Conservation (phyloP, 768 basidiomycete genomes). For the Astraeus odoratus region DNA sequence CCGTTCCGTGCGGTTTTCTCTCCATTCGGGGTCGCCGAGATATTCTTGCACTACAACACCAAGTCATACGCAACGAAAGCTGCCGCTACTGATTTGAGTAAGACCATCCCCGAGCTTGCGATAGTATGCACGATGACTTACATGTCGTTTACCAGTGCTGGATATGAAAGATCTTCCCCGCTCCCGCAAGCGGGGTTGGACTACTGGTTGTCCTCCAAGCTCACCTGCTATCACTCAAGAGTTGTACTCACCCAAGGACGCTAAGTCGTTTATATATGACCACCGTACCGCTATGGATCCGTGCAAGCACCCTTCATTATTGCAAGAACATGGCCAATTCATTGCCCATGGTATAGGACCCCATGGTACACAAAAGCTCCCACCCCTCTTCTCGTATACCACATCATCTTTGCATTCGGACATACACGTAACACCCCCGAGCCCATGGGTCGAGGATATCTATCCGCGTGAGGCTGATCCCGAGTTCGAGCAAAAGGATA, state of each 20-base stretch:
- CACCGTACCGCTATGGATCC: conserved; percentile 32
- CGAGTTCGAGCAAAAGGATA: conserved; percentile 55
- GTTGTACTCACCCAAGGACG: conserved; percentile 5
- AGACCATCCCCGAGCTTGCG: conserved; percentile 4
- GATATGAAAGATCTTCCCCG: neutral
- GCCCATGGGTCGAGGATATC: conserved; percentile 41
- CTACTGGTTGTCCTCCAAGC: conserved; percentile 32
- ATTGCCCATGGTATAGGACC: conserved; percentile 39
- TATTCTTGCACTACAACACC: conserved; percentile 29
- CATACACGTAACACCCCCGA: conserved; percentile 38
- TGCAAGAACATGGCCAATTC: conserved; percentile 43
- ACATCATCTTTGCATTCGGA: conserved; percentile 42
- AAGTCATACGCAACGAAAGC: conserved; percentile 27
- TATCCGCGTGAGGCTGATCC: conserved; percentile 42
- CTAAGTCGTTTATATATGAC: conserved; percentile 23
- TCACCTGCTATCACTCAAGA: conserved; percentile 28
- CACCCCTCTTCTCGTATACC: conserved; percentile 45
- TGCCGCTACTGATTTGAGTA: conserved; percentile 26
- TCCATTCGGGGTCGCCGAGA: conserved; percentile 38
- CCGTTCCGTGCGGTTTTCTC: conserved; percentile 40
- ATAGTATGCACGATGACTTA: neutral
- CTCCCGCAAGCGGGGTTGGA: conserved; percentile 24
- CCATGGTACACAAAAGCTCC: conserved; percentile 27
- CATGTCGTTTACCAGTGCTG: neutral
- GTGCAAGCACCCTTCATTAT: conserved; percentile 32